phyloP scores from a whole-genome alignment of 2,329 filamentous ascomycete genomes.

The Penicillium sp. region DNA sequence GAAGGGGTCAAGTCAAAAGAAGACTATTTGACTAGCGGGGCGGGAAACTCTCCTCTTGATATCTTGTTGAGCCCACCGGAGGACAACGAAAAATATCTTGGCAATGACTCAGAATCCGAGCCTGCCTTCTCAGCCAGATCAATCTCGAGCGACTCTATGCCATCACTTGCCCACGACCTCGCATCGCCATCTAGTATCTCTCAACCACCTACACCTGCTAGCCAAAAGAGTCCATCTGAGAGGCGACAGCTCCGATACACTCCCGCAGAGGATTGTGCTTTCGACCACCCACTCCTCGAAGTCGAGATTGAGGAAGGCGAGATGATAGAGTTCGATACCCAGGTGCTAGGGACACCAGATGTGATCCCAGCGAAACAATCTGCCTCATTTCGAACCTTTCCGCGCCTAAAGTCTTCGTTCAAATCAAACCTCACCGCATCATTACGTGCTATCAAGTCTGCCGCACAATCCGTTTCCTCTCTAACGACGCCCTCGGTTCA shows the following conservation, averaged over 20 bases:
- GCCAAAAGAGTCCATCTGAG: slow-evolving; percentile 38
- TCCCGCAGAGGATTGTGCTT: slow-evolving; percentile 55
- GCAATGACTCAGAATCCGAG: slow-evolving; percentile 47
- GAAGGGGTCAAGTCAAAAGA: slow-evolving; percentile 52
- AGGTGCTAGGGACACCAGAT: slow-evolving; percentile 12
- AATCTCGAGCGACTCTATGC: slow-evolving; percentile 59
- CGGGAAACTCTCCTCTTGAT: slow-evolving; percentile 52
- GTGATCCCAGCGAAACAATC: slow-evolving; percentile 17
- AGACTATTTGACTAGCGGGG: slow-evolving; percentile 44
- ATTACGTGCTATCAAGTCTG: slow-evolving; percentile 60
- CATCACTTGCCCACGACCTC: slow-evolving; percentile 53
- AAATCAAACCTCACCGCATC: slow-evolving; percentile 66
- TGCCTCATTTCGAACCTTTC: slow-evolving; percentile 34
- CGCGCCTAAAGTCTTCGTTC: slow-evolving; percentile 52
- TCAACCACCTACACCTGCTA: slow-evolving; percentile 43
- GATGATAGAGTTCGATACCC: slow-evolving; percentile 20
- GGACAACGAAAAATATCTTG: slow-evolving; percentile 41
- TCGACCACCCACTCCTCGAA: slow-evolving; percentile 59
- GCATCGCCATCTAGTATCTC: slow-evolving; percentile 49
- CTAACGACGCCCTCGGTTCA: slow-evolving; percentile 54
- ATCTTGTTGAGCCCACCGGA: slow-evolving; percentile 58
- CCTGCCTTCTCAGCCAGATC: slow-evolving; percentile 49
- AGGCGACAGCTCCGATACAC: slow-evolving; percentile 51
- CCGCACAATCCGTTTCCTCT: slow-evolving; percentile 61
- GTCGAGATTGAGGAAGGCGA: slow-evolving; percentile 26